Evolutionary conservation across 192 early-diverging fungal genomes (phyloP), one percentile per base, ranked within the genome.

Genomic region (Backusella mclennaniae): DNA sequence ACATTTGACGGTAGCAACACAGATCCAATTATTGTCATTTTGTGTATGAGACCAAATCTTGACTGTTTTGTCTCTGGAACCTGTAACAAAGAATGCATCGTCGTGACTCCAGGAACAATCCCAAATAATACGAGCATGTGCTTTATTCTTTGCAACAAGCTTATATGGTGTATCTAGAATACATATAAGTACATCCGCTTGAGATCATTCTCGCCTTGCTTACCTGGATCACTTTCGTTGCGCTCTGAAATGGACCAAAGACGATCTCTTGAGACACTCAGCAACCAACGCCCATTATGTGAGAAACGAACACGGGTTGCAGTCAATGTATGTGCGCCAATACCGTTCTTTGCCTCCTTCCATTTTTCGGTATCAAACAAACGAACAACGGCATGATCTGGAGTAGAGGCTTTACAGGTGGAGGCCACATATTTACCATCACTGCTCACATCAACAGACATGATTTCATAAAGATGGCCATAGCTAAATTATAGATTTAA

Each of bases 121-220:
- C 97, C 97, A 99, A 21, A 99, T 90, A 67, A 99, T 97, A 70
- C 97, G 90, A 0, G 95, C 88, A 81, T 99, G 97, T 19, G 96
- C 92, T 82, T 94, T 94, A 59, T 85, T 80, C 36, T 89, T 88
- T 26, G 77, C 76, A 1, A 86, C 77, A 26, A 94, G 79, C 52
- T 80, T 84, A 82, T 93, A 97, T 4, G 85, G 84, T 35, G 78
- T 73, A 2, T 76, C 83, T 82, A 67, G 12, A 44, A 23, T 73
- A 21, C 11, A 6, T 26, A 1, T 42, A 6, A 26, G 29, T 73
- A 17, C 2, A 23, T 23, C 3, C 21, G 1, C 19, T 26, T 56
- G 19, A 9, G 26, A 26, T 26, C 19, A 0, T 21, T 26, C 19
- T 39, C 44, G 31, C 44, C 38, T 15, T 73, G 59, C 23, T 73